A percentile compares a stretch with the other conserved stretches of the same genome.
Evolutionary conservation across 139 green algal genomes (phyloP).

Genomic region (Desmodesmus armatus): DNA sequence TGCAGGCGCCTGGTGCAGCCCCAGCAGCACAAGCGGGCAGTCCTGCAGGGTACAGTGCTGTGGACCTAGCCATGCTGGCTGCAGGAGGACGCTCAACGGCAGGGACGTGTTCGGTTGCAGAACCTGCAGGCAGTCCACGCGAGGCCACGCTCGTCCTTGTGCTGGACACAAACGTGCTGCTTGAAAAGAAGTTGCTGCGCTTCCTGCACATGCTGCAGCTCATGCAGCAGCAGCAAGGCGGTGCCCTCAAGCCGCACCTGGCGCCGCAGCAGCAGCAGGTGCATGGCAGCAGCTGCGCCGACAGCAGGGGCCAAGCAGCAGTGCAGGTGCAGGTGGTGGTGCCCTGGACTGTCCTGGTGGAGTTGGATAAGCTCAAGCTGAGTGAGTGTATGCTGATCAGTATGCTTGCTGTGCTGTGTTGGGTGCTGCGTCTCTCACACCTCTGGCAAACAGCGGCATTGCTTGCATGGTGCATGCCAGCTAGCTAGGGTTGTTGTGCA

Average conservation of each 20-base stretch:
- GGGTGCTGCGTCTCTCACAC: too few relatives aligned
- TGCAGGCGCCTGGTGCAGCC: too few relatives aligned
- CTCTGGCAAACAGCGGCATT: too few relatives aligned
- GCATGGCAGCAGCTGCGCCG: neutral
- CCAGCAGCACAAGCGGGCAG: too few relatives aligned
- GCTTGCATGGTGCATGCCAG: neutral
- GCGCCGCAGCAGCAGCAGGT: constrained; percentile 2
- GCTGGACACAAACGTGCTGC: constrained; percentile 29
- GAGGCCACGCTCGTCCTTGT: constrained; percentile 10
- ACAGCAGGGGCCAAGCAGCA: neutral
- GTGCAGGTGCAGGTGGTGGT: constrained; percentile 22
- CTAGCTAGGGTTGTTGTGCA: too few relatives aligned
- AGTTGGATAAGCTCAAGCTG: constrained; percentile 29
- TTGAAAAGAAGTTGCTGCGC: neutral
- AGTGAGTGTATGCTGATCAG: constrained; percentile 10
- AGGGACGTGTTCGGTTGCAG: too few relatives aligned
- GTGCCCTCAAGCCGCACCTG: neutral
- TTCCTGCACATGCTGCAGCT: constrained; percentile 4
- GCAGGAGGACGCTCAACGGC: neutral
- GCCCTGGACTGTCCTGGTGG: constrained; percentile 35
- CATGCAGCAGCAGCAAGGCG: neutral
- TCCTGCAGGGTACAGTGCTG: neutral
- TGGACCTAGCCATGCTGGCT: neutral
- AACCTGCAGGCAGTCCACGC: neutral
- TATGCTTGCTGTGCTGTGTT: too few relatives aligned